Evolutionary conservation across 805 yeast genomes (phyloP).

Genomic region (Alloascoidea hylecoeti): DNA sequence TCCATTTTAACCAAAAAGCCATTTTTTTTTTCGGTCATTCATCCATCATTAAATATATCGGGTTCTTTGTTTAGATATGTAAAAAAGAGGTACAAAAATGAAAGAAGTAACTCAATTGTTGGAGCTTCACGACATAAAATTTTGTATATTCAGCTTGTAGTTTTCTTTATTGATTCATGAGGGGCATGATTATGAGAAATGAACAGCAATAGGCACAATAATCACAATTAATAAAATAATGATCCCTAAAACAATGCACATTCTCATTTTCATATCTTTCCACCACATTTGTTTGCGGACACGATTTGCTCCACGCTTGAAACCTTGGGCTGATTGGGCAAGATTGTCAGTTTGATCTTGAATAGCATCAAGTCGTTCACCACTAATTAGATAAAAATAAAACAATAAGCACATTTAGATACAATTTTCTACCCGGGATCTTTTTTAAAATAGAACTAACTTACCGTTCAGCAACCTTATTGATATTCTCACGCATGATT

Average conservation of each 20-base stretch:
- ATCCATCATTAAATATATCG: too few species aligned
- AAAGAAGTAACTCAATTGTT: too few species aligned
- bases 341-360: slow-evolving; percentile 89
- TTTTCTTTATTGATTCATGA: not conserved
- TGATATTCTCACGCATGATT: slow-evolving; percentile 93
- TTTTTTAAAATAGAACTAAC: slow-evolving; percentile 2
- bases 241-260: slow-evolving; percentile 72
- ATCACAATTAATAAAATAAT: slow-evolving; percentile 73
- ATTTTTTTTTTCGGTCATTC: too few species aligned
- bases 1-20: too few species aligned
- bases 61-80: too few species aligned
- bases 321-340: slow-evolving; percentile 86
- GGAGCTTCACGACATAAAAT: not conserved
- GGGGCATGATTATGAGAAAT: slow-evolving; percentile 35
- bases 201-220: slow-evolving; percentile 88
- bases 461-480: slow-evolving; percentile 72
- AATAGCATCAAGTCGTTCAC: slow-evolving; percentile 83
- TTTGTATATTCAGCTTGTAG: not conserved
- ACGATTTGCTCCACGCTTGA: slow-evolving; percentile 92
- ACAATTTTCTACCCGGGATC: not conserved
- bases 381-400: slow-evolving; percentile 29
- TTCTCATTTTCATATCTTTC: slow-evolving; percentile 93
- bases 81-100: too few species aligned
- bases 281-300: slow-evolving; percentile 99
- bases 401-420: not conserved